Evolutionary conservation across 805 yeast genomes (phyloP), one percentile per base, ranked within the genome.

Genomic region (Ogataea philodendri): DNA sequence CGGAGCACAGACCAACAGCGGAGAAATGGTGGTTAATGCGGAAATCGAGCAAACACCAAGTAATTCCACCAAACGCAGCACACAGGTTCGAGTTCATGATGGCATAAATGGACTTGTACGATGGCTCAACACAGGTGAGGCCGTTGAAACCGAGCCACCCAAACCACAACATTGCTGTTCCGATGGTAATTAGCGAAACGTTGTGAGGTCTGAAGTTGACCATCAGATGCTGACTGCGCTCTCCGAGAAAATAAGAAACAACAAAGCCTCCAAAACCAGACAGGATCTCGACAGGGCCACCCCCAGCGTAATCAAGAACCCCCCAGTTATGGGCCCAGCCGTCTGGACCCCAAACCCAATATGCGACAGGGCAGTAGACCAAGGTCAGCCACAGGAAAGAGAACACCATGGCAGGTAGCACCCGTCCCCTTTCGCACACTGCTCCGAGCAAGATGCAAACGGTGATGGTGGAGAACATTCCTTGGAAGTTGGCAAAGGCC

Each of bases 61-160:
- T 70, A 58, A 89, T 69, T 4, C 94, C 96, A 9, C 94, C 97
- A 41, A 86, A 78, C 1, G 85, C 85, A 2, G 96, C 97, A 48
- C 90, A 76, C 37, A 93, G 54, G 60, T 89, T 90, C 6, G 97
- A 80, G 65, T 93, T 90, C 84, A 88, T 77, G 60, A 89, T 81
- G 15, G 96, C 89, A 56, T 88, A 88, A 9, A 85, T 80, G 1
- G 95, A 89, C 51, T 85, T 78, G 48, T 88, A 62, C 32, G 84
- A 80, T 6, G 96, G 96, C 28, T 83, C 80, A 11, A 79, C 69
- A 37, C 95, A 84, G 9, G 95, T 78, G 37, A 90, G 93, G 14
- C 96, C 95, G 59, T 90, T 93, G 74, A 90, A 90, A 11, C 93
- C 88, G 36, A 90, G 70, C 98, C 98, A 90, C 5, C 97, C 97